Evolutionary conservation across 139 green algal species (phyloP), one percentile per base, ranked within the genome.

Genomic region (Mesotaenium endlicherianum): DNA sequence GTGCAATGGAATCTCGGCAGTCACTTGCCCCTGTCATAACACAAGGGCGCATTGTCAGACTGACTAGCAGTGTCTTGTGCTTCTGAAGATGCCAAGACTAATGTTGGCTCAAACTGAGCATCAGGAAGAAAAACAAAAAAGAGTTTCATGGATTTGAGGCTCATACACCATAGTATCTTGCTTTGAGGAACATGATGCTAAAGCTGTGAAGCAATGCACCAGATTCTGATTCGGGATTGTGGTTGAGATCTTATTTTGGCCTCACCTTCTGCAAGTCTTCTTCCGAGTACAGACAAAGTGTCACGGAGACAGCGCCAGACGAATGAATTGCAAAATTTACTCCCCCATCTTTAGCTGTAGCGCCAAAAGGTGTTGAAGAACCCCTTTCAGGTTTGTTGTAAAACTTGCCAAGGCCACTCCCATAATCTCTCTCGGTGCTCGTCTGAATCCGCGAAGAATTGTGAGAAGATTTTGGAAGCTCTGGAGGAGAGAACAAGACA

Each of bases 321-420:
- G 91, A 89, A 38, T 90, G 90, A 0, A 98, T 0, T 0, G 94
- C 92, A 89, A 98, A 97, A 82, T 98, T 98, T 42, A 94, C 49
- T 39, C 75, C 82, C 30, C 38, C 53, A n/a, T 88, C 60, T 30
- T 8, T n/a, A 14, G 70, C 71, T 11, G 50, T 38, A 30, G 82
- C 75, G n/a, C 82, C 82, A 8, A 77, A 40, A 42, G 82, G 82
- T 20, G 44, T 70, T 4, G 75, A 11, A n/a, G 39, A 42, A 42
- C 82, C 82, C 49, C 82, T 53, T 31, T 83, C 57, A 39, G 82
- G 82, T 14, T 75, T 78, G 41, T 69, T 50, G 55, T 88, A 83
- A 5, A 88, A 43, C 57, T 44, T 31, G 47, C 47, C 75, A 50
- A 45, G 75, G 0, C 75, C 75, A 26, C 53, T 64, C 26, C 75